These are phyloP conservation scores for Coemansia sp. DNA, from an alignment of 192 early-diverging fungal species.

Conservation along the genomic window DNA sequence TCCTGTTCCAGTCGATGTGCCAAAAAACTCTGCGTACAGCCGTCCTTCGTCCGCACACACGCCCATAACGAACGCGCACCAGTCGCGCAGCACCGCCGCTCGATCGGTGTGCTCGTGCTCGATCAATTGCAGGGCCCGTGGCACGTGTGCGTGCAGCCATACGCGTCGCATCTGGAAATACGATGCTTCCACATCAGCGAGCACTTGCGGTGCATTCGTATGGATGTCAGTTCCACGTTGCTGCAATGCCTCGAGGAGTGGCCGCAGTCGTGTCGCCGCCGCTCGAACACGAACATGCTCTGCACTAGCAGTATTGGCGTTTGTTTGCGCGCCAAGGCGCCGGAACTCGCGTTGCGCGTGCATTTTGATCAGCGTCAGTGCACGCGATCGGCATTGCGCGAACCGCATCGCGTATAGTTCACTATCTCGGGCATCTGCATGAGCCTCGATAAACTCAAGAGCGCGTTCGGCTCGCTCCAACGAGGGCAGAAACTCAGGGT, in stretches of 20 bases:
- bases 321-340: background rate
- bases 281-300: slow-evolving; percentile 84
- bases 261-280: slow-evolving; percentile 61
- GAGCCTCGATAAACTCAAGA: slow-evolving; percentile 58
- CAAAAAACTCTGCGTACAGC: slow-evolving; percentile 80
- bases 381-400: slow-evolving; percentile 91
- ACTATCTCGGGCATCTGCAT: slow-evolving; percentile 73
- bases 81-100: slow-evolving; percentile 37
- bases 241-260: slow-evolving; percentile 77
- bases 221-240: slow-evolving; percentile 55
- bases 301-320: background rate
- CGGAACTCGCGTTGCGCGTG: slow-evolving; percentile 65
- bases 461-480: slow-evolving; percentile 75
- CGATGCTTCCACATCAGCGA: slow-evolving; percentile 72
- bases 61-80: slow-evolving; percentile 81
- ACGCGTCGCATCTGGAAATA: slow-evolving; percentile 75
- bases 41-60: slow-evolving; percentile 82
- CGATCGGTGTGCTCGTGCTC: slow-evolving; percentile 21
- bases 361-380: slow-evolving; percentile 90
- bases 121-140: slow-evolving; percentile 60
- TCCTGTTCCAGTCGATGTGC: background rate
- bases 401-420: slow-evolving; percentile 93
- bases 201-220: slow-evolving; percentile 60
- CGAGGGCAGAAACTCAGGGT: slow-evolving; percentile 77
- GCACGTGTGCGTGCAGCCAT: slow-evolving; percentile 66